A percentile compares a stretch with the other conserved stretches of the same genome.
These are phyloP conservation scores for Alternaria consortialis DNA, from an alignment of 2,329 filamentous ascomycete genomes.

Conservation along the genomic window DNA sequence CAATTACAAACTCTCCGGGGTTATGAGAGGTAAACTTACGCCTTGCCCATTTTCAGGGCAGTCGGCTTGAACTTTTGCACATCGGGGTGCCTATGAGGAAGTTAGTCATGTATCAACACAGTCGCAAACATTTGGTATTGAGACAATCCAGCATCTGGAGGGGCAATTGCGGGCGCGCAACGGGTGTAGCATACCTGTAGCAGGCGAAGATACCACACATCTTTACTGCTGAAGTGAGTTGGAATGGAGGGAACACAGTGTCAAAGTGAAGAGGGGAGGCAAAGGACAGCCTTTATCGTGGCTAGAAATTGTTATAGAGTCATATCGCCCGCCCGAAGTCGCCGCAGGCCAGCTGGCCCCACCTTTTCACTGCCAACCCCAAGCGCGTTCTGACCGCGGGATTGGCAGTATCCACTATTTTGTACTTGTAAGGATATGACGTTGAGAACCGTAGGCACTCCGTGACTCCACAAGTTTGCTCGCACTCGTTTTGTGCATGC, in stretches of 20 bases:
- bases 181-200: slow-evolving; percentile 69
- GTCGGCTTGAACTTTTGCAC: slow-evolving; percentile 96
- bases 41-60: slow-evolving; percentile 91
- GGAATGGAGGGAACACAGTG: slow-evolving; percentile 17
- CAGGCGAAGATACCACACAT: slow-evolving; percentile 99
- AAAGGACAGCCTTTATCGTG: slow-evolving; percentile 11
- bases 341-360: slow-evolving; percentile 11
- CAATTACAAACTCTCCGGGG: slow-evolving; percentile 30
- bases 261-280: slow-evolving; percentile 11
- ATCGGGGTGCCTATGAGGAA: slow-evolving; percentile 75
- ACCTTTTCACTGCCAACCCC: slow-evolving; percentile 3
- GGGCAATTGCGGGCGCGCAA: slow-evolving; percentile 32
- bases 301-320: slow-evolving; percentile 35
- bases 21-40: slow-evolving; percentile 66
- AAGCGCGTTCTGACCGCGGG: neutral
- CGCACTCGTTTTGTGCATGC: slow-evolving; percentile 5
- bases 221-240: slow-evolving; percentile 50
- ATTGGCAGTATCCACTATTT: slow-evolving; percentile 12
- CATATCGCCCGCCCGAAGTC: slow-evolving; percentile 32
- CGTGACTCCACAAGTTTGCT: slow-evolving; percentile 2
- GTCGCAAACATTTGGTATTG: slow-evolving; percentile 11
- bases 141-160: slow-evolving; percentile 22
- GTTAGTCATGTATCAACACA: slow-evolving; percentile 40
- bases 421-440: slow-evolving; percentile 8
- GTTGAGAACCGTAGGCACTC: neutral